Percentiles rank a stretch among this genome's conserved stretches.
These are phyloP conservation scores for Glycine tomentella DNA, from an alignment of 306 rosid species.

Conservation along the genomic window DNA sequence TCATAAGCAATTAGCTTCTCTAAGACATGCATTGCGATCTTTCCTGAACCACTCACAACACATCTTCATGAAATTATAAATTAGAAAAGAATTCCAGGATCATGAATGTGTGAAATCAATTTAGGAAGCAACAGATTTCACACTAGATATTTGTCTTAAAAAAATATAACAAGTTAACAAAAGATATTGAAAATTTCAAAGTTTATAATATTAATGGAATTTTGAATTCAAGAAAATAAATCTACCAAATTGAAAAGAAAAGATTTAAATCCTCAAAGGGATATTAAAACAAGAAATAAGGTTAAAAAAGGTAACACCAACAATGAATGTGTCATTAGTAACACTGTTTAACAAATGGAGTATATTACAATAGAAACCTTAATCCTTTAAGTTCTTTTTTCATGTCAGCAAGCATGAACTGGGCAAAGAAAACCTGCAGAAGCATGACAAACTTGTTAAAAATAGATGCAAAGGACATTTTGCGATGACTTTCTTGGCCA, in stretches of 20 bases:
- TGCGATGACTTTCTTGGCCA: not conserved
- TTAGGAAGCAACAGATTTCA: slow-evolving; percentile 37
- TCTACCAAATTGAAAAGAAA: slow-evolving; percentile 1
- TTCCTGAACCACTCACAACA: slow-evolving; percentile 95
- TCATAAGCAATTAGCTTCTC: slow-evolving; percentile 98
- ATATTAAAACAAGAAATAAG: slow-evolving; percentile 38
- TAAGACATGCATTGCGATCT: slow-evolving; percentile 97
- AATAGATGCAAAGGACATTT: not conserved
- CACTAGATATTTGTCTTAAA: slow-evolving; percentile 20
- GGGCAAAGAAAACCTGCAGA: no score
- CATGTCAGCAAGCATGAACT: no score
- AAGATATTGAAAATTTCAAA: slow-evolving; percentile 9
- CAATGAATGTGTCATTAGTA: slow-evolving; percentile 19
- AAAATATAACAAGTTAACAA: slow-evolving; percentile 8
- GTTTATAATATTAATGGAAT: slow-evolving; percentile 9
- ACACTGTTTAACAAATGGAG: slow-evolving; percentile 44
- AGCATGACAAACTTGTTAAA: no score
- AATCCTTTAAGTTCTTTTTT: no score
- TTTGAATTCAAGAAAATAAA: slow-evolving; percentile 1
- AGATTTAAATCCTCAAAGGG: slow-evolving; percentile 26
- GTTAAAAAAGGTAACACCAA: slow-evolving; percentile 14
- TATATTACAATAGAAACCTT: no score
- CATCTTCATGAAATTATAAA: slow-evolving; percentile 66
- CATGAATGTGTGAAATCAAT: slow-evolving; percentile 27
- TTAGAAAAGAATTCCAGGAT: slow-evolving; percentile 41